Evolutionary conservation across 2,329 filamentous ascomycete species (phyloP), one percentile per base, ranked within the genome.

Genomic region (Cadophora gregata): DNA sequence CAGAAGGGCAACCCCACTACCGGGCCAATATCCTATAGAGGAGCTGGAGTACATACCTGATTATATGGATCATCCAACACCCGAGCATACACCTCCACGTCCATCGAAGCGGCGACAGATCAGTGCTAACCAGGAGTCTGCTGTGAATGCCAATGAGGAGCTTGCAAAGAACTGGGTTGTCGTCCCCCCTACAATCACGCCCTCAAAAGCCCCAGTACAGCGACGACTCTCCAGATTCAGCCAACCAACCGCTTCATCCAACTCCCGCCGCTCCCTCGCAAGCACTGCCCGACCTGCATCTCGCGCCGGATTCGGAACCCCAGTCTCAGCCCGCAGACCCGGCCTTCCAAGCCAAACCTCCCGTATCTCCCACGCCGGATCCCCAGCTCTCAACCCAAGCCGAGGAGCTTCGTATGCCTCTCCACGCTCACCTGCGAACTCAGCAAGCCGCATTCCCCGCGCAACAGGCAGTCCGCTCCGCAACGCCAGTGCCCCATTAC

Each of bases 101-200:
- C 77, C 82, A 45, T 72, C 80, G 9, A 87, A 87, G 74, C 63
- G 83, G 80, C 67, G 79, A 78, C 65, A 83, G 79, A 80, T 85
- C 5, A 80, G 78, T 62, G 73, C 75, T 1, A 80, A 81, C 21
- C 47, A 50, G 19, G 38, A 50, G 19, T 16, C 27, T 25, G n/a
- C 42, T 3, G 21, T 42, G 31, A 80, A 82, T 4, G 64, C 50
- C 33, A 51, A 53, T 77, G 84, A 87, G 69, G 86, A 90, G 51
- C 80, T 91, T 6, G 82, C 85, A 33, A 85, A 83, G 64, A 91
- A 88, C 78, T 93, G 91, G 91, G 89, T 93, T 31, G 82, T 93
- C 69, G 87, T 93, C 55, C 69, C 70, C 5, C 69, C 71, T 24
- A 58, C 64, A 6, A 68, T 65, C 7, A 64, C 63, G 14, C 53